Conservation (phyloP, 192 early-diverging fungal genomes). For the Radiomyces spectabilis region DNA sequence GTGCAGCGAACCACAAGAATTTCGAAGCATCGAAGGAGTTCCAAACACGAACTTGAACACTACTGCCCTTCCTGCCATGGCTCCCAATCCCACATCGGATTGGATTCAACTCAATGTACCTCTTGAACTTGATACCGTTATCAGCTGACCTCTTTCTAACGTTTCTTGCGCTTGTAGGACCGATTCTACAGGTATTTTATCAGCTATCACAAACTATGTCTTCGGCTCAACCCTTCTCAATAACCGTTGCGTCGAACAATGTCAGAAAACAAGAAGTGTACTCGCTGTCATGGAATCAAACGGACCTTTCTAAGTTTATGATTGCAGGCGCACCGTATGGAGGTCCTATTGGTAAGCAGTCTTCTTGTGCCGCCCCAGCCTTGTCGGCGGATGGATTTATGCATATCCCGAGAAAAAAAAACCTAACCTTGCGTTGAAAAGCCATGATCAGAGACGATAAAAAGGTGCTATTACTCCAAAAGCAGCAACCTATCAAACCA, state of each 20-base stretch:
- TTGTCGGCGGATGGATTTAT: too few species aligned
- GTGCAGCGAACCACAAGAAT: too few species aligned
- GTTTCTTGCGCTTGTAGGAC: conserved; percentile 24
- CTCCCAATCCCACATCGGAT: conserved; percentile 48
- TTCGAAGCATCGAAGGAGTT: too few species aligned
- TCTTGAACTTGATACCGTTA: not conserved
- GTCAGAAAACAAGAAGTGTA: conserved; percentile 74
- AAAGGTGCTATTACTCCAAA: conserved; percentile 69
- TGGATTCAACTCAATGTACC: conserved; percentile 46
- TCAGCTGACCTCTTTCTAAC: not conserved
- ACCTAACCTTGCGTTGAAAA: conserved; percentile 20
- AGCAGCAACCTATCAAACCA: conserved; percentile 66
- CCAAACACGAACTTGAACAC: too few species aligned
- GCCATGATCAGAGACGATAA: conserved; percentile 91
- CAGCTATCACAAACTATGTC: too few species aligned
- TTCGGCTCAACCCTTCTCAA: too few species aligned
- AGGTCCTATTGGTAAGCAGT: conserved; percentile 76
- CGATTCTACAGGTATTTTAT: conserved; percentile 57
- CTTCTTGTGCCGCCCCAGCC: too few species aligned
- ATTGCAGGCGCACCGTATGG: conserved; percentile 85
- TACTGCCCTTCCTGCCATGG: too few species aligned
- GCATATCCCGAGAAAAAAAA: too few species aligned
- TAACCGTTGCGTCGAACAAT: not conserved
- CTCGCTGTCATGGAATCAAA: conserved; percentile 80
- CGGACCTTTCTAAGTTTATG: conserved; percentile 77